These are phyloP conservation scores for Neofusicoccum laricinum DNA, from an alignment of 2,329 filamentous ascomycete species.

Conservation along the genomic window DNA sequence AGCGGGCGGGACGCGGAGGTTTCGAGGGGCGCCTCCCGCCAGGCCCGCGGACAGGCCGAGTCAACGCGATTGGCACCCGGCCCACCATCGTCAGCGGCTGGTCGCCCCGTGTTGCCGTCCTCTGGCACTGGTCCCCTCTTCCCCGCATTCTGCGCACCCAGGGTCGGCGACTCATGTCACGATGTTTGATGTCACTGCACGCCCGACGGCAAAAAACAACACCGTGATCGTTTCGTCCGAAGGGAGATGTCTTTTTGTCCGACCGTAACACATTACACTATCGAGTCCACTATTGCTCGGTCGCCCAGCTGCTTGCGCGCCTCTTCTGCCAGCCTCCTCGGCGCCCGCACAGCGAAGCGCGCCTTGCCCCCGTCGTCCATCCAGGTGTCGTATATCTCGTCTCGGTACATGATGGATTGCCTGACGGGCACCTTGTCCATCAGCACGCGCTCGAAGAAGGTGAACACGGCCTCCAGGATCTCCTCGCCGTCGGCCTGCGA, in stretches of 20 bases:
- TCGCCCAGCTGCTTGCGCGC: constrained; percentile 19
- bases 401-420: constrained; percentile 25
- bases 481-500: constrained; percentile 34
- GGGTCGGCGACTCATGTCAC: not conserved
- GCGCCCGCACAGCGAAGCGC: constrained; percentile 36
- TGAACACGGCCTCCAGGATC: constrained; percentile 34
- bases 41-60: too few relatives aligned
- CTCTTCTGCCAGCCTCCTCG: constrained; percentile 32
- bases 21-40: not conserved
- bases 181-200: not conserved
- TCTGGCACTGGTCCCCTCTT: not conserved
- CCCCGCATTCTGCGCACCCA: not conserved
- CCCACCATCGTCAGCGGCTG: not conserved
- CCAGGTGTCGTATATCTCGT: constrained; percentile 37
- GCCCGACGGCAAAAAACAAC: not conserved
- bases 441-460: constrained; percentile 33
- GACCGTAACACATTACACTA: not conserved
- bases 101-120: not conserved
- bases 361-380: constrained; percentile 28
- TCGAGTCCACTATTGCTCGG: not conserved
- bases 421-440: constrained; percentile 33
- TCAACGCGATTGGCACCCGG: not conserved
- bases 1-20: not conserved
- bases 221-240: not conserved
- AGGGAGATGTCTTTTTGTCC: not conserved